These are phyloP conservation scores for Talaromyces funiculosus DNA, from an alignment of 2,329 filamentous ascomycete genomes.

Conservation along the genomic window DNA sequence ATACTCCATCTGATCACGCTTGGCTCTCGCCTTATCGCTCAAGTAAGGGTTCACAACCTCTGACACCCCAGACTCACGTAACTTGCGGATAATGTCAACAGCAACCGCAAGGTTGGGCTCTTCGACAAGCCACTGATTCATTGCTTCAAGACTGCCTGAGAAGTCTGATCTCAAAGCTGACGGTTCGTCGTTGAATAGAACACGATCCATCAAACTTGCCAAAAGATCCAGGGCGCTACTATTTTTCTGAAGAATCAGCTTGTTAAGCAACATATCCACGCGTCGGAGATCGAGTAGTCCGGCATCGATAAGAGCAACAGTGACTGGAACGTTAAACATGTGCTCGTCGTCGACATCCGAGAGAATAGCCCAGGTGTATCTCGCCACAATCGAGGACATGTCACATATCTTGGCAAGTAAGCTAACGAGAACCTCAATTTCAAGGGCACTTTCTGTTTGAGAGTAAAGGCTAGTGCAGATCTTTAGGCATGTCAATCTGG, in stretches of 20 bases:
- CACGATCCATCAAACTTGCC: conserved; percentile 70
- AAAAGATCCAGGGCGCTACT: conserved; percentile 71
- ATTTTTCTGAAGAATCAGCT: conserved; percentile 65
- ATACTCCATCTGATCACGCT: conserved; percentile 84
- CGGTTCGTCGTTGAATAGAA: conserved; percentile 71
- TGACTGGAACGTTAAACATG: conserved; percentile 58
- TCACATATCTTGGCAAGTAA: conserved; percentile 58
- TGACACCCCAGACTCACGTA: conserved; percentile 51
- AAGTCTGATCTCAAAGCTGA: conserved; percentile 80
- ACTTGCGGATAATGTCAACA: conserved; percentile 64
- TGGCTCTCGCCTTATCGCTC: conserved; percentile 54
- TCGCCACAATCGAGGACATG: conserved; percentile 53
- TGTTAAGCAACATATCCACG: conserved; percentile 67
- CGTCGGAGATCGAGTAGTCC: conserved; percentile 57
- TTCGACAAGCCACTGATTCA: conserved; percentile 74
- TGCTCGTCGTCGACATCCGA: conserved; percentile 53
- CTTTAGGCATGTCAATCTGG: conserved; percentile 51
- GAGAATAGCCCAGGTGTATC: conserved; percentile 45
- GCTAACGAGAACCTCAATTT: conserved; percentile 59
- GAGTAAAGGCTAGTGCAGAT: conserved; percentile 54
- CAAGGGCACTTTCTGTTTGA: conserved; percentile 50
- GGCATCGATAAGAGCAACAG: conserved; percentile 55
- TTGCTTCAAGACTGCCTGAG: conserved; percentile 70
- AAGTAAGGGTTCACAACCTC: conserved; percentile 51
- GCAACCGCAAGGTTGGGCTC: conserved; percentile 61